These are phyloP conservation scores for Trichophyton equinum DNA, from an alignment of 2,329 filamentous ascomycete genomes.

Conservation along the genomic window DNA sequence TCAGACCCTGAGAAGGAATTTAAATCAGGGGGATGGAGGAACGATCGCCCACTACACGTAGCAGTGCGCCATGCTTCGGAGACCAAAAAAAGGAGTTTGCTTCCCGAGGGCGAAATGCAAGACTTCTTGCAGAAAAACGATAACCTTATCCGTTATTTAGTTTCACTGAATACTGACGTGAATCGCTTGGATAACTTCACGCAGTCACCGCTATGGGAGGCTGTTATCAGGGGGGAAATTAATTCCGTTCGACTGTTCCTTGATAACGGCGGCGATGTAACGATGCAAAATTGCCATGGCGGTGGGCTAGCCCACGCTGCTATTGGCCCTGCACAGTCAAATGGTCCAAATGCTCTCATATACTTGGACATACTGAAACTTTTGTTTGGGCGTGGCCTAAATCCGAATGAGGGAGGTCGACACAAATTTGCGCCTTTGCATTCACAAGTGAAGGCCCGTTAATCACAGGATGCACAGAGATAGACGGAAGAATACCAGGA, in stretches of 20 bases:
- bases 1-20: background rate
- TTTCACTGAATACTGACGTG: background rate
- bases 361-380: background rate
- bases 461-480: background rate
- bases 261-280: background rate
- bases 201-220: background rate
- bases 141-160: background rate
- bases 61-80: background rate
- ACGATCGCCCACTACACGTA: background rate
- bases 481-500: background rate
- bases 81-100: background rate
- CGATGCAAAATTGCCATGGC: background rate
- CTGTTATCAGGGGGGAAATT: background rate
- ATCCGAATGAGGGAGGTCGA: background rate
- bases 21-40: background rate
- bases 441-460: background rate
- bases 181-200: background rate
- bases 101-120: background rate
- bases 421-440: background rate
- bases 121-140: background rate
- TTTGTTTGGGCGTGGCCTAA: background rate
- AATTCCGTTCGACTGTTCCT: background rate
- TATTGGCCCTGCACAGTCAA: background rate
- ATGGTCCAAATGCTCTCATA: background rate
- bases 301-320: background rate